Conservation (phyloP, 2,329 filamentous ascomycete species). For the Tolypocladium inflatum region DNA sequence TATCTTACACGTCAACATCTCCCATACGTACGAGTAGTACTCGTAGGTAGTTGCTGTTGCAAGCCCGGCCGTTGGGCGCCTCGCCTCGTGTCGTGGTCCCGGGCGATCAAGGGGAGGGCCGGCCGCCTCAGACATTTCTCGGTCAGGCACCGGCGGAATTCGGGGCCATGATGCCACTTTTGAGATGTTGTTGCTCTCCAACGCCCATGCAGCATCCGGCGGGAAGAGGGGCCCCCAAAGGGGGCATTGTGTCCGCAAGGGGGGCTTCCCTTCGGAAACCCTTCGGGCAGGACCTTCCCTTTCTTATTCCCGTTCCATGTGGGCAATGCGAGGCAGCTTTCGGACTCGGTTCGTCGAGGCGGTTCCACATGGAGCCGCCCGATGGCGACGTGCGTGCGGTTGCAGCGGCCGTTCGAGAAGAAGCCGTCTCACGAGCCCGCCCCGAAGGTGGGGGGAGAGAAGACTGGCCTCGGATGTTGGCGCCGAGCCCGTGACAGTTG, state of each 20-base stretch:
- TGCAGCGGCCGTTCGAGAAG: too few species aligned
- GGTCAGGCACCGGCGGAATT: not conserved
- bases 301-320: not conserved
- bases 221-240: not conserved
- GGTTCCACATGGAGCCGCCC: too few species aligned
- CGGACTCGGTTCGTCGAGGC: not conserved
- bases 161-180: not conserved
- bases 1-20: not conserved
- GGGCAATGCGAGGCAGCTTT: not conserved
- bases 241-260: not conserved
- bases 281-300: not conserved
- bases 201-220: not conserved
- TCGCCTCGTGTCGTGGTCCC: not conserved
- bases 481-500: too few species aligned
- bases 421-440: not conserved
- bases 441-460: not conserved
- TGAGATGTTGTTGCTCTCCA: not conserved
- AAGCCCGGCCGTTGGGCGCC: not conserved
- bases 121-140: too few species aligned
- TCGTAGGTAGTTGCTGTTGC: too few species aligned
- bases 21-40: not conserved
- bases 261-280: not conserved
- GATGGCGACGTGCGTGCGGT: not conserved
- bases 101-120: too few species aligned
- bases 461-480: too few species aligned